phyloP scores from a whole-genome alignment of 1,139 yeast species.

The Suhomyces choctaworum region DNA sequence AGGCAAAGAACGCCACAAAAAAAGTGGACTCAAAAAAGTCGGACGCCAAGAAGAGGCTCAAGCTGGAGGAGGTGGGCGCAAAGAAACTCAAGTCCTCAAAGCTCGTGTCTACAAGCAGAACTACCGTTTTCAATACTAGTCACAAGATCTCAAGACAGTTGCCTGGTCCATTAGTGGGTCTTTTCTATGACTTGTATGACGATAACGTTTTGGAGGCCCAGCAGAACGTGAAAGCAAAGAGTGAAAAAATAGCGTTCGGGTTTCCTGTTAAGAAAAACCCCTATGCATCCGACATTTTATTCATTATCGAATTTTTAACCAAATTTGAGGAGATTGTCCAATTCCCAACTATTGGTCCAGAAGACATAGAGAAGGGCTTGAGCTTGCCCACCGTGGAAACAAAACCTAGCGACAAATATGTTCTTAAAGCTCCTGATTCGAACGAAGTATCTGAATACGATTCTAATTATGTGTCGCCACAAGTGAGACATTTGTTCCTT shows the following conservation, averaged over 20 bases:
- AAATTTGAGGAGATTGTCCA: conserved; percentile 39
- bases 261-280: conserved; percentile 32
- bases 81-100: conserved; percentile 10
- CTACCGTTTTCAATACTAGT: conserved; percentile 34
- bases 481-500: conserved; percentile 39
- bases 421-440: neutral
- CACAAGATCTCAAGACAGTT: conserved; percentile 36
- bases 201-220: conserved; percentile 31
- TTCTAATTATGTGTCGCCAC: conserved; percentile 25
- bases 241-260: conserved; percentile 30
- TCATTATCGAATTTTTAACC: conserved; percentile 42
- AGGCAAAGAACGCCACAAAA: conserved; percentile 1
- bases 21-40: neutral
- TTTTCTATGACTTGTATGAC: conserved; percentile 42
- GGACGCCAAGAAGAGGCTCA: conserved; percentile 5
- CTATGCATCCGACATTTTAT: conserved; percentile 48
- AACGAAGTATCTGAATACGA: conserved; percentile 4
- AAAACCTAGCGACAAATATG: conserved; percentile 1
- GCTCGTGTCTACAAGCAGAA: conserved; percentile 24
- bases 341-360: conserved; percentile 41
- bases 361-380: conserved; percentile 52
- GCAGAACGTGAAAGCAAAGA: conserved; percentile 20
- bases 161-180: conserved; percentile 43
- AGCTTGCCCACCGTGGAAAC: conserved; percentile 26
- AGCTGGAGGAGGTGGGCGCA: conserved; percentile 5